Evolutionary conservation across 345 rosid species (phyloP), one percentile per base, ranked within the genome.

Genomic region (Zanthoxylum bungeanum): DNA sequence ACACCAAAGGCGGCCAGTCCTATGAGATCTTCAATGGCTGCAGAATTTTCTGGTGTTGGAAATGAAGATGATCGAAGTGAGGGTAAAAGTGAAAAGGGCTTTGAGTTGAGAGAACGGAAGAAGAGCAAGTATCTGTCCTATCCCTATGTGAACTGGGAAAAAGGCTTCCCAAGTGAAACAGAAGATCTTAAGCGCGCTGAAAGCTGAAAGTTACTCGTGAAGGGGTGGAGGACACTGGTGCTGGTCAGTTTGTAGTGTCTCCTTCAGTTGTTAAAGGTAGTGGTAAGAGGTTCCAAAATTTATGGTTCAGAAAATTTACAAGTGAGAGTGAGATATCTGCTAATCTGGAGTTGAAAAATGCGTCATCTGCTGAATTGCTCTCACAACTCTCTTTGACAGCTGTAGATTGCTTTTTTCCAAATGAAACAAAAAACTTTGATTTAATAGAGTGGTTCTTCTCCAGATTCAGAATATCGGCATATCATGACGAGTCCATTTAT

Each of bases 361-460:
- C 83, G 72, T 77, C 95, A 64, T 75, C 80, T 2, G 77, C 82
- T 39, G 86, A 86, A 59, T 74, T 92, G 80, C 85, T 92, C 42
- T 76, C 88, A 3, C 85, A 84, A 72, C 92, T 94, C 51, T 73
- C 73, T 58, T 73, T 47, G 37, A 60, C 83, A 17, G 97, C 97
- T 65, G 82, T 85, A 62, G 87, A 84, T 76, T 81, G 82, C 60
- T 68, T 50, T 55, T 73, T 76, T 74, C 77, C 85, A n/a, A 77
- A 64, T 28, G 83, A 78, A 77, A 85, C 70, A 47, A 73, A 77
- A 56, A 79, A 83, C 58, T 79, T 83, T 36, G 82, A 81, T 63
- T 56, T 75, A 19, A 50, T 69, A n/a, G 94, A 84, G 68, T 86
- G 93, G 95, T 87, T 94, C 84, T 89, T 91, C 80, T 85, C 95